Base-by-base conservation (phyloP, 1,139 yeast species). In the Spencermartinsiella ligniputridi region DNA sequence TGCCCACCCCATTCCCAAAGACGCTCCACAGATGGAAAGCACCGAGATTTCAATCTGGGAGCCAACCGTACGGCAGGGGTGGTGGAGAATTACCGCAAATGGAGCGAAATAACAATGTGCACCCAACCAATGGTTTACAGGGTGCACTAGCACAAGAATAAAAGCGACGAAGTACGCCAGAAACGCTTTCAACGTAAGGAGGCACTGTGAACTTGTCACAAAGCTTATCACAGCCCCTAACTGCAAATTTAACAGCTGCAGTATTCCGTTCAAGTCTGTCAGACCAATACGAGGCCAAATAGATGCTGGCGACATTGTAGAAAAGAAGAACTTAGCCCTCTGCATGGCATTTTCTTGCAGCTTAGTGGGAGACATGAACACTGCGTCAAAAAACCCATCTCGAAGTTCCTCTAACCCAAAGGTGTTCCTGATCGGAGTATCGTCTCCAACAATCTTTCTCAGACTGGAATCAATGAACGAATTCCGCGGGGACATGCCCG, bases 351-450 rank as follows among this genome's bases (percentile, higher is more conserved):
- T 46, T 13, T 40, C 50, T 43, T 56, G 54, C 12, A 56, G 47
- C 15, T 45, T 47, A 0, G 53, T 49, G 15, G 65, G 69, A 19
- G 68, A 68, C n/a, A 65, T 60, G 48, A 64, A 74, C 1, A 68
- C 60, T 0, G 78, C 72, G 50, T 74, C 78, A 49, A 74, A 74
- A 51, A 69, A 73, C 41, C 77, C 78, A 43, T 70, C 70, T 49
- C 78, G 59, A 19, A 70, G 52, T 49, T 74, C 79, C 43, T 71
- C 72, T 15, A 72, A 44, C 1, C 64, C 69, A 47, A 61, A 69
- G 30, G 63, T 62, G 2, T 64, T 52, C 36, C 64, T 49, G 16
- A 60, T 58, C 49, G 64, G 63, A n/a, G 44, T 39, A 29, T 40
- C 44, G 5, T 60, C 49, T 5, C 44, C 52, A 35, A 52, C 39